Evolutionary conservation across 2,329 filamentous ascomycete species (phyloP).

Genomic region (Lasiodiplodia sp.): DNA sequence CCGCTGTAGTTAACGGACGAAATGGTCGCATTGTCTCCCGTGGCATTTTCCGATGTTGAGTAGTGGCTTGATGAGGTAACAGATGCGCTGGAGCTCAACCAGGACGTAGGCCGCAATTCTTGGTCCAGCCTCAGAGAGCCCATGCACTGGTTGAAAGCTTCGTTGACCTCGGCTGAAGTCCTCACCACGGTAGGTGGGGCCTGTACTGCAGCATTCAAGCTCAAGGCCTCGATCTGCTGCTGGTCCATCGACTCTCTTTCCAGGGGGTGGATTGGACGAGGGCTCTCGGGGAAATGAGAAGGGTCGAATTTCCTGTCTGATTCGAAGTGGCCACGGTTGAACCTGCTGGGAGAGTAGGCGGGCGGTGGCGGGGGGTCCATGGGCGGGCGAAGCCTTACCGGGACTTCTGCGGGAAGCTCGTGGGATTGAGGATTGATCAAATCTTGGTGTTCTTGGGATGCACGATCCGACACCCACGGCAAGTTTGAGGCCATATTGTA

Average conservation of each 20-base stretch:
- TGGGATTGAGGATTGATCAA: constrained; percentile 15
- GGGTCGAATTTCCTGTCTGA: constrained; percentile 14
- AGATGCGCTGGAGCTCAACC: constrained; percentile 4
- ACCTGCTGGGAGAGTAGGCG: constrained; percentile 26
- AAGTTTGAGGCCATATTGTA: constrained; percentile 9
- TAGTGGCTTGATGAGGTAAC: constrained; percentile 19
- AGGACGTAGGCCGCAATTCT: constrained; percentile 6
- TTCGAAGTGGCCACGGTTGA: constrained; percentile 5
- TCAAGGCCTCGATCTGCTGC: constrained; percentile 14
- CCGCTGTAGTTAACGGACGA: constrained; percentile 13
- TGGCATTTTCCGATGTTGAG: constrained; percentile 20
- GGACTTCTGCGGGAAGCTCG: constrained; percentile 25
- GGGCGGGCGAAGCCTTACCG: constrained; percentile 10
- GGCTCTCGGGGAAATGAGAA: constrained; percentile 25
- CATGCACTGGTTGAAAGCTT: constrained; percentile 24
- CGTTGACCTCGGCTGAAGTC: constrained; percentile 11
- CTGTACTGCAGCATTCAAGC: constrained; percentile 2
- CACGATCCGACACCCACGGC: constrained; percentile 20
- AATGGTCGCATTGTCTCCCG: constrained; percentile 14
- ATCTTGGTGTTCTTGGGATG: constrained; percentile 19
- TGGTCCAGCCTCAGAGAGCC: constrained; percentile 4
- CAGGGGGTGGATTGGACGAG: constrained; percentile 20
- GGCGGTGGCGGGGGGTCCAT: constrained; percentile 26
- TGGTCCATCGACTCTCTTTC: constrained; percentile 22
- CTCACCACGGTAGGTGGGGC: neutral